phyloP scores from a whole-genome alignment of 208 protist genomes.

The Trypanosoma melophagium region DNA sequence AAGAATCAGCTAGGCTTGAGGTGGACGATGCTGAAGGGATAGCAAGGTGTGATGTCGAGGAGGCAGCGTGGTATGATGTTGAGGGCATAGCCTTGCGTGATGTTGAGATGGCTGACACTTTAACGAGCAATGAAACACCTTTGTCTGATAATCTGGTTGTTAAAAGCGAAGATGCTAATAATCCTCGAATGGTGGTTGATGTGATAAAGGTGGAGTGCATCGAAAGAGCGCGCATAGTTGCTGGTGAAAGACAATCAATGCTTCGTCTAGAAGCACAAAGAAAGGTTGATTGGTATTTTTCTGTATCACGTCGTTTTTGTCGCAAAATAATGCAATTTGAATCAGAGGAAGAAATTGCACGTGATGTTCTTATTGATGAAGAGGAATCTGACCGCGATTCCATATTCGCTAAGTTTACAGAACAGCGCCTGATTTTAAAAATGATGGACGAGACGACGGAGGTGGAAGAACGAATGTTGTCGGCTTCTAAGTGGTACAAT shows the following conservation, averaged over 20 bases:
- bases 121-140: neutral
- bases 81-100: neutral
- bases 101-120: neutral
- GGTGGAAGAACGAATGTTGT: conserved; percentile 14
- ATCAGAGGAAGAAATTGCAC: conserved; percentile 12
- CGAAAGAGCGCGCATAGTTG: neutral
- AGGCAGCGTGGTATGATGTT: neutral
- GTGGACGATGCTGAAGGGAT: neutral
- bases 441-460: conserved; percentile 7
- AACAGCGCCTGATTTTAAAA: neutral
- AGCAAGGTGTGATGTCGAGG: neutral
- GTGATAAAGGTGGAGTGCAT: conserved; percentile 1
- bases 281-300: neutral
- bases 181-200: neutral
- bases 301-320: neutral
- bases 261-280: neutral
- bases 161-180: neutral
- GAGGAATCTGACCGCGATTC: conserved; percentile 22
- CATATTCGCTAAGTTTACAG: conserved; percentile 11
- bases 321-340: neutral
- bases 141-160: neutral
- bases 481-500: conserved; percentile 17
- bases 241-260: neutral
- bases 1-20: neutral
- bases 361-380: conserved; percentile 1